Base-by-base conservation (phyloP, 1,284 basidiomycete genomes). In the Marasmius sp. region DNA sequence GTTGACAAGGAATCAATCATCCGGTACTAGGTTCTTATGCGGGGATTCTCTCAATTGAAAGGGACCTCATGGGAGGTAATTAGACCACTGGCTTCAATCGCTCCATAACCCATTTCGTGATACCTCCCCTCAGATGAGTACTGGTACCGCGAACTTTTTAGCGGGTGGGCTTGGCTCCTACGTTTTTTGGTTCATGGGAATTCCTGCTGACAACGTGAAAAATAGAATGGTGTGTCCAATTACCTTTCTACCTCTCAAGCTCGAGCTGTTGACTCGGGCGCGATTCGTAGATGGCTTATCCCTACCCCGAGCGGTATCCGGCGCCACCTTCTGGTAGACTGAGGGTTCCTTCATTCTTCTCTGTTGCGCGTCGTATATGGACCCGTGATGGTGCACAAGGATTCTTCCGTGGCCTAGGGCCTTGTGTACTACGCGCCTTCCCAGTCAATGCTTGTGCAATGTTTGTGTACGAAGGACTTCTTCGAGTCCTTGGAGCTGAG, bases 181-280 rank as follows among this genome's bases (percentile, higher is more conserved):
- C 67, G 79, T 77, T 11, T 89, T 82, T 72, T 89, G 87, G 87
- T 75, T 82, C 18, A 85, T 87, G 75, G 89, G 85, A 18, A 91
- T 92, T 54, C 89, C 91, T 0, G 85, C 87, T 34, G 92, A 94
- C 72, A 90, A 89, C 68, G 77, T 92, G 63, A 93, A 93, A 75
- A 91, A 90, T 20, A 33, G 12, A 18, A 54, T 54, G 34, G 50
- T 52, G 16, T 14, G 50, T 22, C 20, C 11, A 18, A 27, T 34
- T n/a, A 49, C 12, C 18, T 18, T n/a, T 11, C 18, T 49, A 12
- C 18, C 48, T 11, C 18, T 11, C 18, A 10, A 20, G 10, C 48
- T 49, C 48, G 11, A 18, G 12, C 27, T 49, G 18, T 27, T 27
- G 27, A 27, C 27, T 27, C 11, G 10, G 48, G 18, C 18, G 48